Base-by-base conservation (phyloP, 2,329 filamentous ascomycete species). In the Mycocentrospora acerina region DNA sequence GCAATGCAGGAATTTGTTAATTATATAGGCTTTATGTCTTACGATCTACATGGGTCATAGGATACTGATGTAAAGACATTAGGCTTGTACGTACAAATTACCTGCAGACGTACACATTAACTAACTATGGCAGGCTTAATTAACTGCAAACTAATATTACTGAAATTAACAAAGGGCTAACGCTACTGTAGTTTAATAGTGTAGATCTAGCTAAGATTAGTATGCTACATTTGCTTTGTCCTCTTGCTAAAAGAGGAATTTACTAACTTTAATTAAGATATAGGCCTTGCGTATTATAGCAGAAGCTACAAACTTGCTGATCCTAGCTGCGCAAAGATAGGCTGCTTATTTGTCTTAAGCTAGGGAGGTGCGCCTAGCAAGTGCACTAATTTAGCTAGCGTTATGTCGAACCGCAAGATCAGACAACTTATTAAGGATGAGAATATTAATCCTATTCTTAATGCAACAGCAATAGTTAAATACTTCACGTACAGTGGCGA, bases 231-330 rank as follows among this genome's bases (percentile, higher is more conserved):
- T n/a, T n/a, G n/a, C n/a, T n/a, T n/a, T n/a, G n/a, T n/a, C n/a
- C n/a, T n/a, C n/a, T n/a, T n/a, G n/a, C n/a, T n/a, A n/a, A n/a
- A n/a, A n/a, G n/a, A n/a, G n/a, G n/a, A n/a, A n/a, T n/a, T n/a
- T n/a, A n/a, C n/a, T n/a, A n/a, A n/a, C n/a, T n/a, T n/a, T n/a
- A n/a, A n/a, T n/a, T n/a, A n/a, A n/a, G n/a, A 48, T 4, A 34
- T 79, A 7, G 75, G 76, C 1, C 18, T 72, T 1, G 72, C 62
- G 1, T 76, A 72, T 39, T 77, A 78, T 46, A 69, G 71, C 2
- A 48, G 66, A 3, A 43, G 42, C 3, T 69, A 61, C 43, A 57
- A 69, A 1, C 14, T 54, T 2, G 3, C 34, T 1, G 47, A 56
- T 33, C 2, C 39, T 2, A 32, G n/a, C 5, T 61, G 59, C 32